These are phyloP conservation scores for Podila epigama DNA, from an alignment of 192 early-diverging fungal species.

Conservation along the genomic window DNA sequence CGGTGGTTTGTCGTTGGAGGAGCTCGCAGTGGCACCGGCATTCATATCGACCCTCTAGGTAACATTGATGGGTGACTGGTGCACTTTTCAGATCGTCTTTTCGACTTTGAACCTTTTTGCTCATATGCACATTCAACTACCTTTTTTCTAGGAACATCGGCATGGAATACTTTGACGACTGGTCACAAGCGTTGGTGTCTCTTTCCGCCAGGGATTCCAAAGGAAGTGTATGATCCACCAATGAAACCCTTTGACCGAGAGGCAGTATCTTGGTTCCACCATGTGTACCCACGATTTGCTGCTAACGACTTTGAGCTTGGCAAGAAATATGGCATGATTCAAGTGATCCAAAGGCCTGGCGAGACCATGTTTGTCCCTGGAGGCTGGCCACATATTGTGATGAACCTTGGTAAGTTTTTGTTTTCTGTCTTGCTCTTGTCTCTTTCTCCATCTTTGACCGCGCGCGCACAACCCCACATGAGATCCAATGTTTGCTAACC, in stretches of 20 bases:
- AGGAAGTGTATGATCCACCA: slow-evolving; percentile 63
- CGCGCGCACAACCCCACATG: not conserved
- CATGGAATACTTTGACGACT: slow-evolving; percentile 78
- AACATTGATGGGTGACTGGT: not conserved
- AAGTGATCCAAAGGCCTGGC: slow-evolving; percentile 74
- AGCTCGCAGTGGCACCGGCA: slow-evolving; percentile 76
- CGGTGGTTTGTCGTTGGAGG: slow-evolving; percentile 83
- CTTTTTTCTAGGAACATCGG: slow-evolving; percentile 64
- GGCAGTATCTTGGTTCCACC: slow-evolving; percentile 77
- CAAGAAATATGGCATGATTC: slow-evolving; percentile 69
- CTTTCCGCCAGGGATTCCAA: slow-evolving; percentile 75
- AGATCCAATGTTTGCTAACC: not conserved
- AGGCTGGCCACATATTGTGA: slow-evolving; percentile 82
- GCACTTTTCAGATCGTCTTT: not conserved
- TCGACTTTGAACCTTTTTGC: too few species aligned
- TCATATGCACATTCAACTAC: not conserved
- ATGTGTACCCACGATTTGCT: slow-evolving; percentile 62
- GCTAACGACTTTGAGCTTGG: slow-evolving; percentile 57
- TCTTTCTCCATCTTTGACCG: not conserved
- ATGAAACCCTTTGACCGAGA: slow-evolving; percentile 71
- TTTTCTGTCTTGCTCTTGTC: not conserved
- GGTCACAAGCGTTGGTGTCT: slow-evolving; percentile 83
- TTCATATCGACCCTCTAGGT: slow-evolving; percentile 73
- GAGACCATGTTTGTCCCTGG: slow-evolving; percentile 86
- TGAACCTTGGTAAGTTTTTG: slow-evolving; percentile 67